phyloP scores from a whole-genome alignment of 2,329 filamentous ascomycete genomes.

The Tolypocladium pustulatum region DNA sequence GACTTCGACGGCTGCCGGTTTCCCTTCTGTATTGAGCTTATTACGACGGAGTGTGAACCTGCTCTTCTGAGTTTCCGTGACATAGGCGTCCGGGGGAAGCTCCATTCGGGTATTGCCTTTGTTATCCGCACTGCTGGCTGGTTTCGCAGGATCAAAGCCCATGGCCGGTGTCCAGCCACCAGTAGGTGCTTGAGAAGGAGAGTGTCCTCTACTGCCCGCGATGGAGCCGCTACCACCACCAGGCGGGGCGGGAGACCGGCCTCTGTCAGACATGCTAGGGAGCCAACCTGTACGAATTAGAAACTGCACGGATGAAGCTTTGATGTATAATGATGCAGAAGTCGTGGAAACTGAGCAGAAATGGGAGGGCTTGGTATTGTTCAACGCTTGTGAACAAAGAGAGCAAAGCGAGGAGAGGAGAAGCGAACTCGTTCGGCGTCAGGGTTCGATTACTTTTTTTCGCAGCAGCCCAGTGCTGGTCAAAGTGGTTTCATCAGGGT shows the following conservation, averaged over 20 bases:
- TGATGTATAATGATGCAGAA: too few relatives aligned
- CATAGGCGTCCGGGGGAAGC: conserved; percentile 46
- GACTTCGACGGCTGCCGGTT: conserved; percentile 43
- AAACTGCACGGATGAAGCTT: neutral
- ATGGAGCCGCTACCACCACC: neutral
- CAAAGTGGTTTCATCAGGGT: too few relatives aligned
- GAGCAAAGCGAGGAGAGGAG: too few relatives aligned
- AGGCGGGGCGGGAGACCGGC: conserved; percentile 13
- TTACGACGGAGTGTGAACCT: conserved; percentile 22
- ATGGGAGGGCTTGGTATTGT: too few relatives aligned
- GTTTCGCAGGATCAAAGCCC: conserved; percentile 34
- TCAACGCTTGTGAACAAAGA: too few relatives aligned
- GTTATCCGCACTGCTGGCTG: conserved; percentile 9
- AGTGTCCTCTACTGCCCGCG: conserved; percentile 4
- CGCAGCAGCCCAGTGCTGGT: too few relatives aligned
- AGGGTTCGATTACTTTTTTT: too few relatives aligned
- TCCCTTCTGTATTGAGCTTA: conserved; percentile 46
- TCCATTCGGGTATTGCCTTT: conserved; percentile 41
- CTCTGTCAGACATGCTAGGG: conserved; percentile 22
- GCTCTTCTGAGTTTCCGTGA: conserved; percentile 21
- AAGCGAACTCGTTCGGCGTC: too few relatives aligned
- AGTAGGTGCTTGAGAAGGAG: neutral
- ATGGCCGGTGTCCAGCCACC: conserved; percentile 17
- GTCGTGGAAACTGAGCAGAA: neutral
- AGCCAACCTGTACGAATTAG: neutral